Base-by-base conservation (phyloP, 1,284 basidiomycete genomes). In the Wallemia mellicola region DNA sequence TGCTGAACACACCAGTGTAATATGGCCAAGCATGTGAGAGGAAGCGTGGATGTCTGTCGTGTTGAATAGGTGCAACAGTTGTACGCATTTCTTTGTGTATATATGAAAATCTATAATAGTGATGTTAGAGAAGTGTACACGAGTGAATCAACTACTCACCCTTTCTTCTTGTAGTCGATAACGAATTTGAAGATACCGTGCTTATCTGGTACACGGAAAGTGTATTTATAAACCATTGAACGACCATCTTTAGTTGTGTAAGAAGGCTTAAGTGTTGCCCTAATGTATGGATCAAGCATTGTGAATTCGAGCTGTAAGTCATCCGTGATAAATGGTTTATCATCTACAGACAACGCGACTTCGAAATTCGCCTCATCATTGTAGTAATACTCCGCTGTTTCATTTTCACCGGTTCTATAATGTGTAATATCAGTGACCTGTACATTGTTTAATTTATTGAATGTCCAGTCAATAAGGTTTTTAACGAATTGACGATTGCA, bases 171-270 rank as follows among this genome's bases (percentile, higher is more conserved):
- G 73, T 87, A 82, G 70, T 91, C 78, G 55, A 95, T 73, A 26
- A 86, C 75, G 68, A 98, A 91, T 67, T 95, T 95, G 77, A 94
- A 98, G 15, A 98, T 94, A 55, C 94, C 92, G 68, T 98, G 94
- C 60, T 88, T 74, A 71, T 96, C 92, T 1, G 92, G 92, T 1
- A 82, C 80, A 54, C 79, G 79, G 77, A 98, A 91, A 1, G 76
- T 77, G 2, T 81, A 76, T 11, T 76, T 74, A 72, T 89, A 95
- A 63, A 76, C 77, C 28, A 58, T 60, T 60, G 80, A 82, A 2
- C 79, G 76, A 30, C 69, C 64, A 2, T 73, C 74, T 14, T 71
- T 62, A 22, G 55, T 59, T 32, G 27, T 25, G 15, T 28, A 25
- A 2, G 78, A 75, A 11, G 81, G 74, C 11, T 68, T 72, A 7